Evolutionary conservation across 1,284 basidiomycete genomes (phyloP).

Genomic region (Apiotrichum akiyoshidainum): DNA sequence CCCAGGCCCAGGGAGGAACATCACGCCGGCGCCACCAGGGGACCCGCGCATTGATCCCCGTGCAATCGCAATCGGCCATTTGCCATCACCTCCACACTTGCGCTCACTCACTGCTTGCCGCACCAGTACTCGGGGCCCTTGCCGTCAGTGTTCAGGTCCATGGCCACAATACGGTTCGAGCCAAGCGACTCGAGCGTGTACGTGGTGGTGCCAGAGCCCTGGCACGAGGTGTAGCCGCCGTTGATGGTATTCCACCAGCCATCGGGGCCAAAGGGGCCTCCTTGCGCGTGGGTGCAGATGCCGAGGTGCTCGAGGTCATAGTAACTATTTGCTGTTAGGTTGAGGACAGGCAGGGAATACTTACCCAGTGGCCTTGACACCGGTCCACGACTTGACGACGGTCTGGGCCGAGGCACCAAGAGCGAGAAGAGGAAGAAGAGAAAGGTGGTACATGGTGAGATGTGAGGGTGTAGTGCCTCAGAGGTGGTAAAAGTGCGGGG

Average conservation of each 20-base stretch:
- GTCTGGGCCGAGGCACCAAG: background rate
- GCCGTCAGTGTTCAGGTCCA: slow-evolving; percentile 20
- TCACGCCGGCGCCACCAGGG: no score
- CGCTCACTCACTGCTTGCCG: slow-evolving; percentile 18
- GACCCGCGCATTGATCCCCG: no score
- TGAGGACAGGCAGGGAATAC: background rate
- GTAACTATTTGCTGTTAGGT: slow-evolving; percentile 11
- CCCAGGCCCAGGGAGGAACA: no score
- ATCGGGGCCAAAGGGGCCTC: slow-evolving; percentile 16
- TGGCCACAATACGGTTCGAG: slow-evolving; percentile 21
- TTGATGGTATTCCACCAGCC: slow-evolving; percentile 18
- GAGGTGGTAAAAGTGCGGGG: background rate
- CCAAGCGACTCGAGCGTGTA: slow-evolving; percentile 10
- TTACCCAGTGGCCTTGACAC: background rate
- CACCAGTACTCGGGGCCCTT: slow-evolving; percentile 27
- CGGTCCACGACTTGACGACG: background rate
- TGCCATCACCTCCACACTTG: no score
- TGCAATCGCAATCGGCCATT: no score
- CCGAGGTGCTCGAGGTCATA: slow-evolving; percentile 15
- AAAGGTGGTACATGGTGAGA: background rate
- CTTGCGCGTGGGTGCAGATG: slow-evolving; percentile 12
- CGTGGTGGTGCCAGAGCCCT: slow-evolving; percentile 8
- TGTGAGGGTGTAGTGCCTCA: background rate
- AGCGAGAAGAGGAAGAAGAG: background rate
- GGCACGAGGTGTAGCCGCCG: slow-evolving; percentile 17